Evolutionary conservation across 306 rosid species (phyloP).

Genomic region (Cucumis hystrix): DNA sequence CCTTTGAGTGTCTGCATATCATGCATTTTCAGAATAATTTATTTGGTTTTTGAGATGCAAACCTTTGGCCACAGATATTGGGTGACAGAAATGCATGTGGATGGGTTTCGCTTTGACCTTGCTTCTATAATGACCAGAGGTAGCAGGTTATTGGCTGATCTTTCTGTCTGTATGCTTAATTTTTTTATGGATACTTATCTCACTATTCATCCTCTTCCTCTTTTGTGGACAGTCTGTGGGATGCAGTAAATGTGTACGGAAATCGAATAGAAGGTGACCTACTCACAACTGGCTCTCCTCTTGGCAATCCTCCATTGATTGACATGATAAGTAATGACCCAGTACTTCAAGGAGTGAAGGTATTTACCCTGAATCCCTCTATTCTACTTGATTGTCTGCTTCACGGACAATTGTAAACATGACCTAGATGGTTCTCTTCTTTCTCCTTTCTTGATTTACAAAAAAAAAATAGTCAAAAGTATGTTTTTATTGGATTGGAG

Average conservation of each 20-base stretch:
- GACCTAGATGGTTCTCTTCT: background rate
- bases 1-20: background rate
- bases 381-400: constrained; percentile 1
- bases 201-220: constrained; percentile 21
- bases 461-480: too few relatives aligned
- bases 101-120: constrained; percentile 99
- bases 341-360: constrained; percentile 81
- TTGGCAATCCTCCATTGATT: constrained; percentile 71
- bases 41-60: background rate
- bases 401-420: background rate
- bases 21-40: background rate
- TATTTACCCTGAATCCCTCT: constrained; percentile 21
- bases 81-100: constrained; percentile 94
- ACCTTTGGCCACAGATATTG: constrained; percentile 55
- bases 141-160: constrained; percentile 56
- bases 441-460: too few relatives aligned
- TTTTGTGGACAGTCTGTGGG: constrained; percentile 61
- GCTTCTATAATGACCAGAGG: constrained; percentile 92
- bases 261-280: constrained; percentile 49
- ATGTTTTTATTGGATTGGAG: too few relatives aligned
- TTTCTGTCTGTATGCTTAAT: constrained; percentile 10
- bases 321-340: constrained; percentile 91
- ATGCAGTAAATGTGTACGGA: constrained; percentile 66
- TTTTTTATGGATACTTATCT: constrained; percentile 7
- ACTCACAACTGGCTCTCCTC: constrained; percentile 75